phyloP scores from a whole-genome alignment of 352 stramenopile genomes.

The Phytophthora megakarya region DNA sequence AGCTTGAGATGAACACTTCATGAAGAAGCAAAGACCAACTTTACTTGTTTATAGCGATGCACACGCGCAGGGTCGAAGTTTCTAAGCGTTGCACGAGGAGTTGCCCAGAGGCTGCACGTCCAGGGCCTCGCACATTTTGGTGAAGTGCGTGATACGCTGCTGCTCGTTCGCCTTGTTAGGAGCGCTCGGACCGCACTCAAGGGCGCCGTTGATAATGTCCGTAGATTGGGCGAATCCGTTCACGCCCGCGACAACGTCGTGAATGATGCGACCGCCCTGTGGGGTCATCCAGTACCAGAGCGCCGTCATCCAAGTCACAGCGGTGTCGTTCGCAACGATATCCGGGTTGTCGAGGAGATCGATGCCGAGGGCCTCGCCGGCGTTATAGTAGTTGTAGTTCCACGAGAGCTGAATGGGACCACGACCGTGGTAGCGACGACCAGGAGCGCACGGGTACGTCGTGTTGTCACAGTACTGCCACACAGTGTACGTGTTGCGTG shows the following conservation, averaged over 20 bases:
- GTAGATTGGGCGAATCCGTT: slow-evolving; percentile 51
- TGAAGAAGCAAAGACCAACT: no score
- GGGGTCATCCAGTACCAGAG: slow-evolving; percentile 64
- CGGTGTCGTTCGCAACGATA: slow-evolving; percentile 40
- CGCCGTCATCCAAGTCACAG: slow-evolving; percentile 51
- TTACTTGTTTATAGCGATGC: no score
- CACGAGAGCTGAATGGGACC: slow-evolving; percentile 56
- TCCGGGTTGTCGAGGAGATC: slow-evolving; percentile 48
- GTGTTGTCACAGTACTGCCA: slow-evolving; percentile 54
- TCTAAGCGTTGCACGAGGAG: slow-evolving; percentile 43
- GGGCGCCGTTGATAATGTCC: slow-evolving; percentile 52
- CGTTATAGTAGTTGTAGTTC: slow-evolving; percentile 64
- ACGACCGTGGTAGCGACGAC: slow-evolving; percentile 55
- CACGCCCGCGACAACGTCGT: slow-evolving; percentile 41
- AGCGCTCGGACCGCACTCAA: slow-evolving; percentile 46
- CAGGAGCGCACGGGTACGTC: slow-evolving; percentile 35
- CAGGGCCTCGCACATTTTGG: slow-evolving; percentile 35
- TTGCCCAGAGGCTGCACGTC: slow-evolving; percentile 41
- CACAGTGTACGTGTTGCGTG: slow-evolving; percentile 38
- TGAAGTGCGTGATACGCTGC: slow-evolving; percentile 41
- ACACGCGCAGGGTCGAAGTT: no score
- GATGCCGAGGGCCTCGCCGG: slow-evolving; percentile 39
- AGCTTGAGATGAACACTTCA: no score
- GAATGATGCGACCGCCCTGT: slow-evolving; percentile 45
- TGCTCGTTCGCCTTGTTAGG: slow-evolving; percentile 44